These are phyloP conservation scores for Aulographum hederae DNA, from an alignment of 2,329 filamentous ascomycete genomes.

Conservation along the genomic window DNA sequence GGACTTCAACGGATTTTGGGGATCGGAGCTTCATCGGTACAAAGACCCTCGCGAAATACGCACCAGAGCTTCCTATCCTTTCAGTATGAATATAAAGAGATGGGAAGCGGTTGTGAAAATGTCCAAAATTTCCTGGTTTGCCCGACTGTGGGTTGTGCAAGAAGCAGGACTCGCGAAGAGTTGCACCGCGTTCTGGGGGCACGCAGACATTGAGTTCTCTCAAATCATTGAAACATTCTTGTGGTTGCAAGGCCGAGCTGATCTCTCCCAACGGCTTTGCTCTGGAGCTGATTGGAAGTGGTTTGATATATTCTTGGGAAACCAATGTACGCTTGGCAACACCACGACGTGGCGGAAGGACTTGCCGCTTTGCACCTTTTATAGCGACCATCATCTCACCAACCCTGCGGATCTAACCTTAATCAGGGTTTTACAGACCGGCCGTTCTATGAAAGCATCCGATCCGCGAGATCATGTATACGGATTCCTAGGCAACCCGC, in stretches of 20 bases:
- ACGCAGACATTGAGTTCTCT: constrained; percentile 1
- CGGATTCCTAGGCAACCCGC: constrained; percentile 2
- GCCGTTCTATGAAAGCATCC: not conserved
- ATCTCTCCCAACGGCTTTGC: constrained; percentile 3
- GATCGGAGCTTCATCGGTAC: not conserved
- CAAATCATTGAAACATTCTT: too few species aligned
- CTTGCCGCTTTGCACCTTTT: not conserved
- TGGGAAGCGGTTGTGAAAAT: not conserved
- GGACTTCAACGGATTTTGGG: not conserved
- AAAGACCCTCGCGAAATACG: not conserved
- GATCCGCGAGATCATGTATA: constrained; percentile 3
- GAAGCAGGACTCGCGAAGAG: not conserved
- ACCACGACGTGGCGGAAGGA: constrained; percentile 1
- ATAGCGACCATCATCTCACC: constrained; percentile 1
- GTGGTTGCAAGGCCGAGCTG: too few species aligned
- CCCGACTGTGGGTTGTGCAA: not conserved
- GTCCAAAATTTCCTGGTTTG: not conserved
- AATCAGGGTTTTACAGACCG: not conserved
- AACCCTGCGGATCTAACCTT: not conserved
- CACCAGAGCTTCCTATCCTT: not conserved
- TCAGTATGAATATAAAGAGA: not conserved
- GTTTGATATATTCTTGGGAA: not conserved
- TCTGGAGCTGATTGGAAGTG: too few species aligned
- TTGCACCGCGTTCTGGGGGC: constrained; percentile 1
- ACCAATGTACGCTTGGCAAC: not conserved